Evolutionary conservation across 495 filamentous ascomycete genomes (phyloP).

Genomic region (Recurvomyces mirabilis): DNA sequence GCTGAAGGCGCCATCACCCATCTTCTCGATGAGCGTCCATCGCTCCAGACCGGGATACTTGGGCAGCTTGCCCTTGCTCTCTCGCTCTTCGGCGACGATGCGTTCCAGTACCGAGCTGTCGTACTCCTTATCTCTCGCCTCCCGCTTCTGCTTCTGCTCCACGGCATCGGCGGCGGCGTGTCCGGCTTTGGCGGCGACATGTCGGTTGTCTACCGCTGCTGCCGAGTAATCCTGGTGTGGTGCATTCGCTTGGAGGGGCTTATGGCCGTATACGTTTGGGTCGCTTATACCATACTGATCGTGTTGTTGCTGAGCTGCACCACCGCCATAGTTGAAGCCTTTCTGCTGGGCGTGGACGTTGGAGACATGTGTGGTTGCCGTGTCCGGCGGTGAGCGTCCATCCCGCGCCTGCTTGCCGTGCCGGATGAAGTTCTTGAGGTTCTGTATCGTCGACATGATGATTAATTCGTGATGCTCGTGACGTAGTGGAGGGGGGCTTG

Average conservation of each 20-base stretch:
- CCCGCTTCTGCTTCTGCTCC: constrained; percentile 37
- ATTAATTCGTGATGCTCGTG: constrained; percentile 1
- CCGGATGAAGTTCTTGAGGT: constrained; percentile 94
- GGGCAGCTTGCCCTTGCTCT: constrained; percentile 72
- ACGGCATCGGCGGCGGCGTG: constrained; percentile 45
- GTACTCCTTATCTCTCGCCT: constrained; percentile 39
- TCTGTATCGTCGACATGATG: constrained; percentile 43
- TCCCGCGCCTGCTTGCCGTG: constrained; percentile 92
- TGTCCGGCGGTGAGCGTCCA: constrained; percentile 47
- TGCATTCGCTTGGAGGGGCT: constrained; percentile 32
- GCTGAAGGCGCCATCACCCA: constrained; percentile 98
- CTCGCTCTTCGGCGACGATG: constrained; percentile 83
- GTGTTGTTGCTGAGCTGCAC: constrained; percentile 5
- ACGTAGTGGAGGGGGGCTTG: background rate
- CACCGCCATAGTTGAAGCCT: constrained; percentile 33
- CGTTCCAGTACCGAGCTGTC: constrained; percentile 62
- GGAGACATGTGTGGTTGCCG: constrained; percentile 58
- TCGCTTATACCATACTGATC: constrained; percentile 50
- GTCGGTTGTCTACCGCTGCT: constrained; percentile 46
- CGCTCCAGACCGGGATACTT: constrained; percentile 84
- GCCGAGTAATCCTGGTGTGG: constrained; percentile 40
- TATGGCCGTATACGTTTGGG: constrained; percentile 36
- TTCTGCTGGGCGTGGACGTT: constrained; percentile 57
- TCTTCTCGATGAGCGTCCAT: constrained; percentile 87
- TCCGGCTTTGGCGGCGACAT: constrained; percentile 54